These are phyloP conservation scores for Myriosclerotinia curreyana DNA, from an alignment of 2,329 filamentous ascomycete genomes.

Conservation along the genomic window DNA sequence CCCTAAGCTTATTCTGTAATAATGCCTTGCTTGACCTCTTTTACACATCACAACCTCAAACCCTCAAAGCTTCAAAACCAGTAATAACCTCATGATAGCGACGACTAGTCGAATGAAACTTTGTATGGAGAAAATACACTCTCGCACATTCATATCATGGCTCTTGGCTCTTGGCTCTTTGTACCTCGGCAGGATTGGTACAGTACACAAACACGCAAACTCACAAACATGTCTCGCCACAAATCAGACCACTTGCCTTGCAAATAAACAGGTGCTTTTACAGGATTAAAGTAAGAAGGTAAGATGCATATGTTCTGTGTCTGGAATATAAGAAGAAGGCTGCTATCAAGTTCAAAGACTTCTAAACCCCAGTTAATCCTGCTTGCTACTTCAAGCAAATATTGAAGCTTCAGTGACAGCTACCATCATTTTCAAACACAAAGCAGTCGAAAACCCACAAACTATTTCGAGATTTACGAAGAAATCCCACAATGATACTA, in stretches of 20 bases:
- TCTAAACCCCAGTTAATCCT: neutral
- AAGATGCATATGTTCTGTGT: neutral
- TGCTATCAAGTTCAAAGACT: neutral
- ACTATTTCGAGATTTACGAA: neutral
- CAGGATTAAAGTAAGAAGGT: neutral
- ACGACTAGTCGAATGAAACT: neutral
- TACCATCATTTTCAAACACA: neutral
- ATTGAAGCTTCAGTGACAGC: neutral
- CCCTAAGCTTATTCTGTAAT: no score
- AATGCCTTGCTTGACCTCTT: no score
- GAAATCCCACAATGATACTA: conserved; percentile 25
- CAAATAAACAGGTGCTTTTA: neutral
- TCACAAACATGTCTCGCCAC: conserved; percentile 2
- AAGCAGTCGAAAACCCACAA: neutral
- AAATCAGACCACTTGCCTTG: conserved; percentile 10
- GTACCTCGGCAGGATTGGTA: neutral
- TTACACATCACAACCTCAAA: no score
- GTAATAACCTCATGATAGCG: neutral
- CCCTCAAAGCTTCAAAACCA: neutral
- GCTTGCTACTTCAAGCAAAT: neutral
- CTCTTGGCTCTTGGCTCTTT: neutral
- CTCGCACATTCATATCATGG: neutral
- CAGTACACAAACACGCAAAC: neutral
- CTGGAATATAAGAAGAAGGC: neutral
- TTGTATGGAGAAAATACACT: neutral